Evolutionary conservation across 257 asterid genomes (phyloP).

Genomic region (Ilex asprella): DNA sequence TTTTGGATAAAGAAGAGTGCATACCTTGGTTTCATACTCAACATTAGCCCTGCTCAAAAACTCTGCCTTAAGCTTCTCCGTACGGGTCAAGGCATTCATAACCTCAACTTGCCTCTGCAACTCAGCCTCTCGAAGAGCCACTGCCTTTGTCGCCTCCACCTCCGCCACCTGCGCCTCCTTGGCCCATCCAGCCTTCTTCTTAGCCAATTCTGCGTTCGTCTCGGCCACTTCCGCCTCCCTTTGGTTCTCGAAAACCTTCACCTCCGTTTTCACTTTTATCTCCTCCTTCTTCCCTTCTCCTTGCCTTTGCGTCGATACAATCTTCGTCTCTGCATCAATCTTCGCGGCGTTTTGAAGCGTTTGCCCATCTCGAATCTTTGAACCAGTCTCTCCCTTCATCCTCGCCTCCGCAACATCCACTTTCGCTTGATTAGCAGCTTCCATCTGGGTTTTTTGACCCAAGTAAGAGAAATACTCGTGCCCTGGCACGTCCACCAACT

Average conservation of each 20-base stretch:
- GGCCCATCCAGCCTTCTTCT: constrained; percentile 65
- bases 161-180: constrained; percentile 47
- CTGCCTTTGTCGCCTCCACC: constrained; percentile 58
- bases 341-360: constrained; percentile 51
- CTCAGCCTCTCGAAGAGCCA: constrained; percentile 54
- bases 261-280: constrained; percentile 37
- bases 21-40: constrained; percentile 54
- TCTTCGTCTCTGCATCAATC: constrained; percentile 64
- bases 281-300: constrained; percentile 61
- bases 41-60: constrained; percentile 53
- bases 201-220: constrained; percentile 46
- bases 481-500: constrained; percentile 60
- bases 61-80: constrained; percentile 59
- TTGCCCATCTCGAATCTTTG: constrained; percentile 43
- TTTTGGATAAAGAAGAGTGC: background rate
- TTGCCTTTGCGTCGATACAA: constrained; percentile 39
- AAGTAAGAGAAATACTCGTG: constrained; percentile 64
- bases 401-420: constrained; percentile 53
- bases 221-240: constrained; percentile 58
- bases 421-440: constrained; percentile 60
- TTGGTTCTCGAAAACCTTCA: constrained; percentile 47
- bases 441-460: constrained; percentile 70
- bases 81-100: constrained; percentile 47
- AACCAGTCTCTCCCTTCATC: constrained; percentile 63
- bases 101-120: constrained; percentile 50